phyloP scores from a whole-genome alignment of 2,329 filamentous ascomycete species.

The Hypoxylon sp. region DNA sequence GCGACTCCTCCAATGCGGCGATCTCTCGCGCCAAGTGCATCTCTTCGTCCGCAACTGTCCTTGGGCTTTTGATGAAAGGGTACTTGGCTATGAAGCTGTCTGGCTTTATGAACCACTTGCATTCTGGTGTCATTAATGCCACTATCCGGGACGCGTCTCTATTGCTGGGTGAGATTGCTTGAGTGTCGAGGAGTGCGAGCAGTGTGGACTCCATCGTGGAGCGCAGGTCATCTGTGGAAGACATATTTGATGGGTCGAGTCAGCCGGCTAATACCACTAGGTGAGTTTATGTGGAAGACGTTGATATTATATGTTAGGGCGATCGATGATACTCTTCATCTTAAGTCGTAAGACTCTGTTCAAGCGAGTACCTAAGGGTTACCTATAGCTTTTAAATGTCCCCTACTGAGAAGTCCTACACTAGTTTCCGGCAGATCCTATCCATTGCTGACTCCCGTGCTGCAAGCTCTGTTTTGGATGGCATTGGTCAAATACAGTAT shows the following conservation, averaged over 20 bases:
- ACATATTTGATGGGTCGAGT: slow-evolving; percentile 10
- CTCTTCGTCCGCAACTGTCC: slow-evolving; percentile 22
- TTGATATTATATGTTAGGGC: not conserved
- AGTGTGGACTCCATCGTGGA: slow-evolving; percentile 28
- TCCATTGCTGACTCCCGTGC: not conserved
- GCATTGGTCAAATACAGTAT: not conserved
- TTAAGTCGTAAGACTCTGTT: not conserved
- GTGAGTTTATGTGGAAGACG: not conserved
- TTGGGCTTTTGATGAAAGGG: slow-evolving; percentile 14
- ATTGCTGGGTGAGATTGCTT: slow-evolving; percentile 6
- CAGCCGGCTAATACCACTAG: not conserved
- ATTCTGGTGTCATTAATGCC: slow-evolving; percentile 11
- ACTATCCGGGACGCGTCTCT: slow-evolving; percentile 14
- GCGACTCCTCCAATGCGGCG: slow-evolving; percentile 3
- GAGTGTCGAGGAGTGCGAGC: slow-evolving; percentile 8
- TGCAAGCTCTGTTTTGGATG: not conserved
- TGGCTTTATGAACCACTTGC: slow-evolving; percentile 13
- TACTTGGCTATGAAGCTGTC: slow-evolving; percentile 13
- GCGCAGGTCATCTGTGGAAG: slow-evolving; percentile 24
- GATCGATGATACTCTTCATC: not conserved
- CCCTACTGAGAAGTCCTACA: not conserved
- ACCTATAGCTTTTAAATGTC: not conserved
- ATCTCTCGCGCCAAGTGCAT: slow-evolving; percentile 18
- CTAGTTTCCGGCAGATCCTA: not conserved
- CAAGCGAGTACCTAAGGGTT: not conserved